These are phyloP conservation scores for Beauveria sp. DNA, from an alignment of 2,329 filamentous ascomycete genomes.

Conservation along the genomic window DNA sequence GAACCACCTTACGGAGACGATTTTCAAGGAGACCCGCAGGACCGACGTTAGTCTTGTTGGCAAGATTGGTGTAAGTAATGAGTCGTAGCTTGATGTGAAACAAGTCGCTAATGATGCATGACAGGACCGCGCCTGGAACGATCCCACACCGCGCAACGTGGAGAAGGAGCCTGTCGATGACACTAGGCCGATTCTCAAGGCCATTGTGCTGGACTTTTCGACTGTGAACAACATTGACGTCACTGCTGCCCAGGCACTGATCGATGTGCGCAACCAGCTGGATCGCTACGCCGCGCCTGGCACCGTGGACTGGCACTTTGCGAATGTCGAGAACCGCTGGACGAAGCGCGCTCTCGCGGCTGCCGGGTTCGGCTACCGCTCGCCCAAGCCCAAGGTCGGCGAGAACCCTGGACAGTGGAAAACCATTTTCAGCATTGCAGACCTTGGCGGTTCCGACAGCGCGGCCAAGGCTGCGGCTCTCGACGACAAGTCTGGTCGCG, in stretches of 20 bases:
- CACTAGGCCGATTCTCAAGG: conserved; percentile 41
- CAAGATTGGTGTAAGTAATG: conserved; percentile 29
- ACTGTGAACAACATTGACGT: conserved; percentile 49
- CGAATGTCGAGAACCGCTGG: conserved; percentile 46
- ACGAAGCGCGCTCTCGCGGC: conserved; percentile 46
- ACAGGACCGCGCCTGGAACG: conserved; percentile 50
- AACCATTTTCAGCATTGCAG: conserved; percentile 87
- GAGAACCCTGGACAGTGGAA: conserved; percentile 38
- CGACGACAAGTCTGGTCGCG: conserved; percentile 45
- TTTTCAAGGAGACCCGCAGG: conserved; percentile 38
- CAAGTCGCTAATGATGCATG: neutral
- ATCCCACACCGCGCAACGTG: conserved; percentile 35
- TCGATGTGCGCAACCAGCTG: conserved; percentile 46
- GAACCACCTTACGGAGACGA: conserved; percentile 59
- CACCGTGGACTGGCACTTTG: conserved; percentile 43
- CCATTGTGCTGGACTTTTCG: conserved; percentile 49
- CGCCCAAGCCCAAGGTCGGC: conserved; percentile 19
- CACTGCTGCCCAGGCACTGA: conserved; percentile 45
- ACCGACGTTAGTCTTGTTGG: conserved; percentile 35
- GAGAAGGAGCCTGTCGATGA: conserved; percentile 24
- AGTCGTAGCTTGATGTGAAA: neutral
- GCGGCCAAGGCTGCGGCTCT: conserved; percentile 47
- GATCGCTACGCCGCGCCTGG: conserved; percentile 42
- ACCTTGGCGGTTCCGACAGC: conserved; percentile 66
- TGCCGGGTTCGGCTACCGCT: conserved; percentile 43